These are phyloP conservation scores for Ganoderma sinense DNA, from an alignment of 1,284 basidiomycete genomes.

Conservation along the genomic window DNA sequence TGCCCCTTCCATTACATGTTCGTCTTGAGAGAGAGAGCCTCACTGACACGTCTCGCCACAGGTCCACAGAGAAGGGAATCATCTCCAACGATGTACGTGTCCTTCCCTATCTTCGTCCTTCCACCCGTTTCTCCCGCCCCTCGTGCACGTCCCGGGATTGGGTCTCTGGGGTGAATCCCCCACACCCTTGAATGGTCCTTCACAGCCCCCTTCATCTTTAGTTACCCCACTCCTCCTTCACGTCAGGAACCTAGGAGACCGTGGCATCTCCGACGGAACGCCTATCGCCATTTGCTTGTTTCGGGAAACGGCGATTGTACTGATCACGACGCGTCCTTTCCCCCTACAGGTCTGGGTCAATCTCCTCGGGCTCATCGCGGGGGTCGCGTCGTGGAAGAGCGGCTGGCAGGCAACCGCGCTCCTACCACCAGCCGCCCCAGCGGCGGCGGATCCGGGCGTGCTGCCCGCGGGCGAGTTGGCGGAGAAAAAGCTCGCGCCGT, in stretches of 20 bases:
- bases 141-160: background rate
- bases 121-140: background rate
- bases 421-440: slow-evolving; percentile 36
- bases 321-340: background rate
- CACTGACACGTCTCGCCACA: slow-evolving; percentile 38
- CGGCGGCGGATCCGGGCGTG: slow-evolving; percentile 8
- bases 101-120: background rate
- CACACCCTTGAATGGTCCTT: background rate
- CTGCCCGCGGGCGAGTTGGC: slow-evolving; percentile 19
- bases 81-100: slow-evolving; percentile 66
- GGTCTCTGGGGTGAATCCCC: background rate
- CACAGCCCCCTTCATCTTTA: background rate
- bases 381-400: slow-evolving; percentile 68
- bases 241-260: slow-evolving; percentile 4
- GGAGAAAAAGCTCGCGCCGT: slow-evolving; percentile 28
- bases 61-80: slow-evolving; percentile 73
- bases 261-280: background rate
- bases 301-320: background rate
- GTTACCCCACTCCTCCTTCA: background rate
- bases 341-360: slow-evolving; percentile 63
- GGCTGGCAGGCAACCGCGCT: slow-evolving; percentile 81
- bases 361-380: slow-evolving; percentile 69
- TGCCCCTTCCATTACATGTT: slow-evolving; percentile 4
- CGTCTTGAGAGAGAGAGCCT: background rate
- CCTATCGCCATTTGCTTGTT: background rate